Base-by-base conservation (phyloP, 345 rosid species). In the Iberis pinnata region DNA sequence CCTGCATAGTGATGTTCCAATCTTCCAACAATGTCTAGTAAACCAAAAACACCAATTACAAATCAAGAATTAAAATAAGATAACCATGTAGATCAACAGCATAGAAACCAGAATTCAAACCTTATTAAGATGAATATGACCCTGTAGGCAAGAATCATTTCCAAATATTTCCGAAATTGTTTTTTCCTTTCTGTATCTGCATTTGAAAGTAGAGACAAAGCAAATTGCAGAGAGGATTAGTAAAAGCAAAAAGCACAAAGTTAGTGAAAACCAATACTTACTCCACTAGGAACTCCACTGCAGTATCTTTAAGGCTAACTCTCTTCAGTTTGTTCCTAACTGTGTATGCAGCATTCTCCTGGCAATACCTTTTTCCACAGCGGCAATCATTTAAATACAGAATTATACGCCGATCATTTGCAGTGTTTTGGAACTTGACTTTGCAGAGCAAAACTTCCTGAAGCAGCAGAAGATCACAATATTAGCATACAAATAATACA, bases 381-480 rank as follows among this genome's bases (percentile, higher is more conserved):
- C 9, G 70, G 70, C 96, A 92, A 43, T 67, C 72, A 52, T 81
- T 83, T 36, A 92, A 63, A 62, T 85, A 76, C 44, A 92, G 56
- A 65, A 83, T 75, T 14, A 88, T 75, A 1, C 89, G 89, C 4
- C 93, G 88, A 61, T 92, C 95, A 58, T 59, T 69, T 4, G 31
- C 55, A 20, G 80, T 82, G 49, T 92, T 92, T 50, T 77, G 84
- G 73, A 88, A 92, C 65, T 63, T 72, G 35, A 80, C 93, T 65
- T 74, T 84, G 66, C 84, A 88, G 39, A 78, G 95, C 58, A 92
- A 69, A 64, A 92, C 82, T 78, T 92, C 98, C 98, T 88, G 80
- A 39, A 18, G 42, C 14, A 69, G 46, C 15, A 43, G 17, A 11
- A 71, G 40, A 46, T 44, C 38, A 41, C 49, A 45, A 8, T 41